phyloP scores from a whole-genome alignment of 345 rosid genomes.

The Zanthoxylum bungeanum region DNA sequence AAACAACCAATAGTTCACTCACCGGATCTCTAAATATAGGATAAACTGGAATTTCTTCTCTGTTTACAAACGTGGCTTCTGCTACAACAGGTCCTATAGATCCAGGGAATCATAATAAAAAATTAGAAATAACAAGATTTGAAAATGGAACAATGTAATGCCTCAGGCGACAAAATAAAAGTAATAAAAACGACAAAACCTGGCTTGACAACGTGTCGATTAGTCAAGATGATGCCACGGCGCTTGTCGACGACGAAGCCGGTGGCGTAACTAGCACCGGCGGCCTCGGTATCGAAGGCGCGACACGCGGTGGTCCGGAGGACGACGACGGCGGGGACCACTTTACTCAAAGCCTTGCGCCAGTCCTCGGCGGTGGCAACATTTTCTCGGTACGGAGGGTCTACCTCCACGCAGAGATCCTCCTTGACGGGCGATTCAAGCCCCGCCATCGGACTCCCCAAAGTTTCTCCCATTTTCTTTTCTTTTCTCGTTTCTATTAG shows the following conservation, averaged over 20 bases:
- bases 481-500: neutral
- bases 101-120: constrained; percentile 9
- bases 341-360: constrained; percentile 65
- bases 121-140: neutral
- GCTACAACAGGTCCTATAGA: constrained; percentile 88
- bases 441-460: constrained; percentile 42
- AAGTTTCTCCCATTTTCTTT: constrained; percentile 45
- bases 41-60: constrained; percentile 82
- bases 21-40: constrained; percentile 95
- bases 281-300: constrained; percentile 83
- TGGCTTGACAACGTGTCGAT: constrained; percentile 83
- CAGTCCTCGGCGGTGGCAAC: constrained; percentile 82
- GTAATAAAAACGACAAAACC: neutral
- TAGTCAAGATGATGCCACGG: constrained; percentile 91
- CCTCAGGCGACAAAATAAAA: neutral
- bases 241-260: constrained; percentile 89
- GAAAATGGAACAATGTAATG: neutral
- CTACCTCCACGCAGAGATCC: constrained; percentile 67
- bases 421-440: constrained; percentile 46
- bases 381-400: constrained; percentile 46
- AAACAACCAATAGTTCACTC: constrained; percentile 24
- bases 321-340: constrained; percentile 90
- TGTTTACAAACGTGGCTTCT: constrained; percentile 90
- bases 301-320: constrained; percentile 83
- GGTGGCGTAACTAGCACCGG: constrained; percentile 78